These are phyloP conservation scores for Calcarisporium arbuscula DNA, from an alignment of 2,329 filamentous ascomycete species.

Conservation along the genomic window DNA sequence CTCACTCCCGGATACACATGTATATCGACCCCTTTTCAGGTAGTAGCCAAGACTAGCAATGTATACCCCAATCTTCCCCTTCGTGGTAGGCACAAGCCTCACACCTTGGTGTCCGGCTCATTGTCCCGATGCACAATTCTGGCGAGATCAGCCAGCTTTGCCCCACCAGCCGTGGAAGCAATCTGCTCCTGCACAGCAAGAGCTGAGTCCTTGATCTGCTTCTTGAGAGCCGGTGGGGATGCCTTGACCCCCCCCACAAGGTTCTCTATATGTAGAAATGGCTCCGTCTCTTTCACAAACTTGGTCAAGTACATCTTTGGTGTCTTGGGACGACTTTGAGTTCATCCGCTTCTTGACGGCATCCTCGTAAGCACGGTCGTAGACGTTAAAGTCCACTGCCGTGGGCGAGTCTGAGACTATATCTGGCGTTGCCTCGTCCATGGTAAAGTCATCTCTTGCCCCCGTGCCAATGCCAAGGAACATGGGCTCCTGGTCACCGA, in stretches of 20 bases:
- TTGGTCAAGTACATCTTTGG: slow-evolving; percentile 44
- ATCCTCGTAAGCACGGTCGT: slow-evolving; percentile 74
- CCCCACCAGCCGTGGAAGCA: too few species aligned
- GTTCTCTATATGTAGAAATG: slow-evolving; percentile 30
- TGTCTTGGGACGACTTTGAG: slow-evolving; percentile 30
- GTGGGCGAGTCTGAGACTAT: slow-evolving; percentile 79
- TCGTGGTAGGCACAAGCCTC: too few species aligned
- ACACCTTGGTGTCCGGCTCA: too few species aligned
- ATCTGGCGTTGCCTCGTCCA: slow-evolving; percentile 31
- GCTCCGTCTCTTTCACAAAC: slow-evolving; percentile 38
- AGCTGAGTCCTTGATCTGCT: slow-evolving; percentile 11
- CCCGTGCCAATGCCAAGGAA: slow-evolving; percentile 74
- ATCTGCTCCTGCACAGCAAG: too few species aligned
- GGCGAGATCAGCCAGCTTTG: too few species aligned
- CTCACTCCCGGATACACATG: too few species aligned
- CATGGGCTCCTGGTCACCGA: slow-evolving; percentile 53
- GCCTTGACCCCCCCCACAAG: slow-evolving; percentile 25
- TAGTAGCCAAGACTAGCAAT: too few species aligned
- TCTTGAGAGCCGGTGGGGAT: slow-evolving; percentile 9
- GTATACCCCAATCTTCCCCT: too few species aligned
- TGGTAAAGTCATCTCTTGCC: slow-evolving; percentile 39
- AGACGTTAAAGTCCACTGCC: slow-evolving; percentile 79
- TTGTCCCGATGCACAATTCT: too few species aligned
- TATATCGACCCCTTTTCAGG: too few species aligned
- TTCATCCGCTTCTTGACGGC: slow-evolving; percentile 71